A percentile compares a stretch with the other conserved stretches of the same genome.
Conservation (phyloP, 306 rosid genomes). For the Lablab purpureus region DNA sequence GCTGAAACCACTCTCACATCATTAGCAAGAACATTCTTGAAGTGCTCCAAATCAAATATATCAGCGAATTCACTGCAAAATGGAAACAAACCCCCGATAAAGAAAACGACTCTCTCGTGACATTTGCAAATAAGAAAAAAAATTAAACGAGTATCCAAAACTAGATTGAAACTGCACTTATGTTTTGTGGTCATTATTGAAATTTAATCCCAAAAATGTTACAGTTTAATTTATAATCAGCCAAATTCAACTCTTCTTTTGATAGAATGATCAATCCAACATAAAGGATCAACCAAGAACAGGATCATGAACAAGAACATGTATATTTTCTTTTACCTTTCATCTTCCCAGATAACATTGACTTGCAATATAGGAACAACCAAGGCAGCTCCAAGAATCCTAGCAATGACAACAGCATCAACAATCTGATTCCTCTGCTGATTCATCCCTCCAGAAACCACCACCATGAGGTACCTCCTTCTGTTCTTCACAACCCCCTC, state of each 20-base stretch:
- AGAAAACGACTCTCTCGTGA: background rate
- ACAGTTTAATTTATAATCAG: slow-evolving; percentile 16
- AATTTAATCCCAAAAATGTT: slow-evolving; percentile 22
- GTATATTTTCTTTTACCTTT: slow-evolving; percentile 61
- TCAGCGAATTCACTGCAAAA: slow-evolving; percentile 91
- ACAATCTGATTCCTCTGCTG: slow-evolving; percentile 99
- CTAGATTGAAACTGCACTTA: background rate
- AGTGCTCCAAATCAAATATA: slow-evolving; percentile 95
- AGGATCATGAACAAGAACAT: background rate
- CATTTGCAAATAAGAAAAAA: slow-evolving; percentile 13
- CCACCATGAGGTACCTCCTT: slow-evolving; percentile 86
- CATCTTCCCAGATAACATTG: slow-evolving; percentile 97
- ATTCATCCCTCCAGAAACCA: slow-evolving; percentile 94
- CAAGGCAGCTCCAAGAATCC: slow-evolving; percentile 94
- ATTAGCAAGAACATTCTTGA: slow-evolving; percentile 77
- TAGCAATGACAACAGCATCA: slow-evolving; percentile 95
- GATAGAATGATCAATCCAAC: background rate
- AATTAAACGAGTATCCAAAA: slow-evolving; percentile 22
- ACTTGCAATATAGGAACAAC: slow-evolving; percentile 97
- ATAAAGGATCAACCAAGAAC: background rate
- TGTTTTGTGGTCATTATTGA: background rate
- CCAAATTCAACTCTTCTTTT: background rate
- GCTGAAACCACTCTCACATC: slow-evolving; percentile 83
- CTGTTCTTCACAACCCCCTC: slow-evolving; percentile 59
- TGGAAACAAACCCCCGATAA: slow-evolving; percentile 33